These are phyloP conservation scores for Dryadomyces sulphureus DNA, from an alignment of 2,329 filamentous ascomycete genomes.

Conservation along the genomic window DNA sequence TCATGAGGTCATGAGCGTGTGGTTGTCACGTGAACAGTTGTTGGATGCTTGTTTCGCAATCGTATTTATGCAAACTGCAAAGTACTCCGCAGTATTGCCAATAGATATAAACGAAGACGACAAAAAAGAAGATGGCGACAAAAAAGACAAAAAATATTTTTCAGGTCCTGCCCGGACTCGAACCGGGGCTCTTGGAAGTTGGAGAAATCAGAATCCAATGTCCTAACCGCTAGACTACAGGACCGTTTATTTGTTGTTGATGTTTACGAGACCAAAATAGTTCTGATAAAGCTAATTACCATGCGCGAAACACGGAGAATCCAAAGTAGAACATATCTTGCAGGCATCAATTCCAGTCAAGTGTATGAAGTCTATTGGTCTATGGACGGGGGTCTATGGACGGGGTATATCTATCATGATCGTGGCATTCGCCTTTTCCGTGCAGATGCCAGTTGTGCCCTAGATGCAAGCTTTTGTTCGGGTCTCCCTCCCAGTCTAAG, in stretches of 20 bases:
- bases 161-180: conserved; percentile 3
- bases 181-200: conserved; percentile 2
- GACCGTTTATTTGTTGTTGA: neutral
- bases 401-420: neutral
- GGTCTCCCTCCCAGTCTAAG: too few species aligned
- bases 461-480: too few species aligned
- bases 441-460: too few species aligned
- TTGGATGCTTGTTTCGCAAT: too few species aligned
- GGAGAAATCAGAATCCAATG: conserved; percentile 1
- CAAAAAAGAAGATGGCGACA: neutral
- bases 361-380: neutral
- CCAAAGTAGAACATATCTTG: neutral
- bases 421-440: neutral
- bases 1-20: too few species aligned
- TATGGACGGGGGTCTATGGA: neutral
- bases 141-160: neutral
- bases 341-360: too few species aligned
- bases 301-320: neutral
- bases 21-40: too few species aligned
- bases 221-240: conserved; percentile 4
- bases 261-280: neutral
- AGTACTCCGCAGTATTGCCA: too few species aligned
- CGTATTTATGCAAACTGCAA: too few species aligned
- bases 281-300: neutral
- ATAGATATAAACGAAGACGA: neutral